phyloP scores from a whole-genome alignment of 768 basidiomycete genomes.

The Russula lepida region DNA sequence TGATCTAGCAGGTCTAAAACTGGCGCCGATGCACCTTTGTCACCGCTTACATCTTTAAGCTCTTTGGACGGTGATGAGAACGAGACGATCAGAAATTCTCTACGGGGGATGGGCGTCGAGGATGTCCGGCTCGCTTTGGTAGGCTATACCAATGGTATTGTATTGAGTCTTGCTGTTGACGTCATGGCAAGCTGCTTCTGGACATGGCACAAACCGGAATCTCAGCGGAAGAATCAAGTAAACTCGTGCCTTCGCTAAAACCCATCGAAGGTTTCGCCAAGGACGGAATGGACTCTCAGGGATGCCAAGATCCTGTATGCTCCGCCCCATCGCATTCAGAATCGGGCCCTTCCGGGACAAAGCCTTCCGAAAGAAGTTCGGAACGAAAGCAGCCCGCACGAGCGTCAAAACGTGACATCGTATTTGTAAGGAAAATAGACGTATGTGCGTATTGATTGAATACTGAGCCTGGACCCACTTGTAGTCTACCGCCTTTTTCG shows the following conservation, averaged over 20 bases:
- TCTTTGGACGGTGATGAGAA: conserved; percentile 19
- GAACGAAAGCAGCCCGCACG: conserved; percentile 20
- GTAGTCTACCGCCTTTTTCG: conserved; percentile 7
- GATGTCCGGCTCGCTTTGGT: conserved; percentile 20
- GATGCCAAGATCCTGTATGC: not conserved
- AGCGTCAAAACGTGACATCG: conserved; percentile 20
- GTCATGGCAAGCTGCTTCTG: conserved; percentile 12
- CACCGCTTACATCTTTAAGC: conserved; percentile 25
- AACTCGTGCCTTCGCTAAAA: not conserved
- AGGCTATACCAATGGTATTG: not conserved
- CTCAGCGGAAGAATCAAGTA: not conserved
- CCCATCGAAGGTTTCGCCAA: not conserved
- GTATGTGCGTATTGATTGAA: not conserved
- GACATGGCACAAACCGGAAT: conserved; percentile 14
- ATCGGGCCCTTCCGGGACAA: not conserved
- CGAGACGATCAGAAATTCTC: conserved; percentile 4
- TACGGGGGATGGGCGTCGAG: conserved; percentile 14
- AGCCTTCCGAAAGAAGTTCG: conserved; percentile 3
- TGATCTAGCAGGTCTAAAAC: conserved; percentile 8
- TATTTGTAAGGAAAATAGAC: conserved; percentile 11
- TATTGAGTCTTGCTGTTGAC: not conserved
- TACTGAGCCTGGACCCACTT: not conserved
- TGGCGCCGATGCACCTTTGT: conserved; percentile 21
- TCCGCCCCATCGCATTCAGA: not conserved
- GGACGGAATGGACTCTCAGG: not conserved